phyloP scores from a whole-genome alignment of 768 basidiomycete genomes.

The Pulveroboletus sp. region DNA sequence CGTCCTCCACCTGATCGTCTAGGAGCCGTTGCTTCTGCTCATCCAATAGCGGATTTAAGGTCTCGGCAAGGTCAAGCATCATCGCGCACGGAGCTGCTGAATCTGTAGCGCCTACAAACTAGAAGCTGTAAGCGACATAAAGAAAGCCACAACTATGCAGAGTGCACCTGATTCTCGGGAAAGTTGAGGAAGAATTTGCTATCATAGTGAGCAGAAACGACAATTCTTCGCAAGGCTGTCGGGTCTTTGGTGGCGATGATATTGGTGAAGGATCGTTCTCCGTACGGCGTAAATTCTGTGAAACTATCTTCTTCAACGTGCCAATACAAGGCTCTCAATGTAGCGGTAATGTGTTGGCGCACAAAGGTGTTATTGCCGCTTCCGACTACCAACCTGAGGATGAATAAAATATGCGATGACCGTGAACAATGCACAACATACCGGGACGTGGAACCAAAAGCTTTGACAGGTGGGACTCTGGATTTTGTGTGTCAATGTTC shows the following conservation, averaged over 20 bases:
- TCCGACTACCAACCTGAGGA: conserved; percentile 42
- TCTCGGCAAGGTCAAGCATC: conserved; percentile 87
- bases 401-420: neutral
- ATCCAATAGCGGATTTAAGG: conserved; percentile 69
- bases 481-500: conserved; percentile 62
- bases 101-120: conserved; percentile 98
- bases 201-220: conserved; percentile 92
- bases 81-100: conserved; percentile 94
- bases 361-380: conserved; percentile 78
- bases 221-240: conserved; percentile 69
- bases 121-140: conserved; percentile 11
- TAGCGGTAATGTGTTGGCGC: conserved; percentile 72
- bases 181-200: conserved; percentile 78
- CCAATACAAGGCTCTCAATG: conserved; percentile 74
- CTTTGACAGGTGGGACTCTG: conserved; percentile 70
- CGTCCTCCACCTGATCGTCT: conserved; percentile 58
- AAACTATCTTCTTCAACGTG: conserved; percentile 84
- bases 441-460: conserved; percentile 83
- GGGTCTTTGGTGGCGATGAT: conserved; percentile 94
- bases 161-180: conserved; percentile 69
- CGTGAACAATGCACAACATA: conserved; percentile 34
- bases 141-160: neutral
- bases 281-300: conserved; percentile 74
- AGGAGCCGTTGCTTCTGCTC: conserved; percentile 51
- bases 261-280: conserved; percentile 76